Evolutionary conservation across 805 yeast species (phyloP).

Genomic region (Cyberlindnera japonica): DNA sequence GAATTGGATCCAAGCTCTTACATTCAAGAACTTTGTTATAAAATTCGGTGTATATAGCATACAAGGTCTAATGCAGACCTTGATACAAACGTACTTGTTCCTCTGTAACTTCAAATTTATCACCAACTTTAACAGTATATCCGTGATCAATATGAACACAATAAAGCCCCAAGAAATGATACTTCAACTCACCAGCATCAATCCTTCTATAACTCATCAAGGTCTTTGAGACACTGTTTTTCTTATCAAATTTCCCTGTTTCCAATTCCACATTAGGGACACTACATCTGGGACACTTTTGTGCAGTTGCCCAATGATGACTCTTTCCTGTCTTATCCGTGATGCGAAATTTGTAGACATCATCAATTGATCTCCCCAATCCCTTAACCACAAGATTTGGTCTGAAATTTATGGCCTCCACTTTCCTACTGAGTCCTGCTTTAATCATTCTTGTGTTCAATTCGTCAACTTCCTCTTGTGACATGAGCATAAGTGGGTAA

Average conservation of each 20-base stretch:
- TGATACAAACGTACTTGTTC: conserved; percentile 5
- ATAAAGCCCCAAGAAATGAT: conserved; percentile 20
- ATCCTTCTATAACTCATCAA: conserved; percentile 16
- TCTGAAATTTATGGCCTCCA: conserved; percentile 19
- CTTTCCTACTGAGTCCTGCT: conserved; percentile 6
- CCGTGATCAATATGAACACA: conserved; percentile 21
- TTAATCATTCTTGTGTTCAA: conserved; percentile 11
- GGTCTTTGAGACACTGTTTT: conserved; percentile 16
- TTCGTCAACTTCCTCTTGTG: conserved; percentile 15
- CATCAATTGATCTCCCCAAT: conserved; percentile 10
- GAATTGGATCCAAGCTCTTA: too few relatives aligned
- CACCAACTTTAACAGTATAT: conserved; percentile 19
- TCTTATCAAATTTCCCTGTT: conserved; percentile 18
- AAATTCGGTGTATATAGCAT: not conserved
- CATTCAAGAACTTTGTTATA: too few relatives aligned
- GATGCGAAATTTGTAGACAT: conserved; percentile 15
- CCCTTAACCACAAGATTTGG: conserved; percentile 19
- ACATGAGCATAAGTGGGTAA: conserved; percentile 20
- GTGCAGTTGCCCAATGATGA: conserved; percentile 16
- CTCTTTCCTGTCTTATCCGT: not conserved
- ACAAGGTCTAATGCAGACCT: not conserved
- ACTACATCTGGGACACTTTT: conserved; percentile 22
- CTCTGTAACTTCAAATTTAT: conserved; percentile 15
- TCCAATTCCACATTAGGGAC: conserved; percentile 21
- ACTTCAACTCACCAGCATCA: conserved; percentile 14